These are phyloP conservation scores for Oenanthe javanica DNA, from an alignment of 140 eudicot species.

Conservation along the genomic window DNA sequence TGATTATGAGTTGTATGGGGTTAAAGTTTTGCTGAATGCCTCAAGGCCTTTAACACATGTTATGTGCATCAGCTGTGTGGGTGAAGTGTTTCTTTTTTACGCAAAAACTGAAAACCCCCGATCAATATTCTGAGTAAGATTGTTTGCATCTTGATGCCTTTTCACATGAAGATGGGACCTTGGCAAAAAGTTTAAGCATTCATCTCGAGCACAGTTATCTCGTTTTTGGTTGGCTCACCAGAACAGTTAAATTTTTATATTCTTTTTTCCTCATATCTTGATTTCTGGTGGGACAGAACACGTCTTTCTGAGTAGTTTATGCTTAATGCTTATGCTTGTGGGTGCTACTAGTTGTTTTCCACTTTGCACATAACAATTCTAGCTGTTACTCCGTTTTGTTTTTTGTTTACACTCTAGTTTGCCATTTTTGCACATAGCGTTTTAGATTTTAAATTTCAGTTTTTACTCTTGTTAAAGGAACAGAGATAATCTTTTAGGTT, in stretches of 20 bases:
- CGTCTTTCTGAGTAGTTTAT: not conserved
- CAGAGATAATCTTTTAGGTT: no score
- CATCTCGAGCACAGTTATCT: not conserved
- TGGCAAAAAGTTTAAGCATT: not conserved
- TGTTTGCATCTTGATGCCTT: not conserved
- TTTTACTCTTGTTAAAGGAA: not conserved
- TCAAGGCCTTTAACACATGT: not conserved
- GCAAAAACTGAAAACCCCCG: not conserved
- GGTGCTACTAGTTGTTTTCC: not conserved
- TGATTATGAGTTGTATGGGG: not conserved
- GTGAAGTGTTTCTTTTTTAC: no score
- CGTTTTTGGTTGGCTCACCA: not conserved
- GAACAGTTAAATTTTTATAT: not conserved
- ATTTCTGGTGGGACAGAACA: not conserved
- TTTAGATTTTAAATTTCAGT: no score
- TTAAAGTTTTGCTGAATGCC: not conserved
- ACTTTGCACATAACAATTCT: not conserved
- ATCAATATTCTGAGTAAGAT: not conserved
- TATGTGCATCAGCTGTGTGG: not conserved
- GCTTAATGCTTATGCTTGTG: not conserved
- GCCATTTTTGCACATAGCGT: not conserved
- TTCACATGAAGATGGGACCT: not conserved
- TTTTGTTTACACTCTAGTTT: not conserved
- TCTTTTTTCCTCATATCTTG: not conserved
- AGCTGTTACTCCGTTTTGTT: not conserved